Evolutionary conservation across 805 yeast genomes (phyloP).

Genomic region (Pichia ethanolica): DNA sequence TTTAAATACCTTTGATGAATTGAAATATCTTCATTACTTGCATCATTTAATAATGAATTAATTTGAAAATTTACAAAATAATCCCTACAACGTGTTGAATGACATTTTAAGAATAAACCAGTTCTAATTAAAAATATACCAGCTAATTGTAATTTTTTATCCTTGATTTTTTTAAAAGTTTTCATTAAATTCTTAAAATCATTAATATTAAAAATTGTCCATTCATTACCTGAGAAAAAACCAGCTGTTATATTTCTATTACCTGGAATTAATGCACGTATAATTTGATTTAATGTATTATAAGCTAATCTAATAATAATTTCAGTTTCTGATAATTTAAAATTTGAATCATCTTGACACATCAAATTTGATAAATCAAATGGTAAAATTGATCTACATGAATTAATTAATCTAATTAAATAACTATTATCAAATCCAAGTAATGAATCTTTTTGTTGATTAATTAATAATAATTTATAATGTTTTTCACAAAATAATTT

Average conservation of each 20-base stretch:
- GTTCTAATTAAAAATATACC: conserved; percentile 7
- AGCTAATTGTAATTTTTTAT: not conserved
- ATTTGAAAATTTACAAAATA: not conserved
- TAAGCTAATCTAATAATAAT: too few relatives aligned
- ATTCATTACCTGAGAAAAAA: too few relatives aligned
- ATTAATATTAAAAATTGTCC: too few relatives aligned
- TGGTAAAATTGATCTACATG: conserved; percentile 6
- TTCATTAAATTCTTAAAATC: not conserved
- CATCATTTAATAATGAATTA: not conserved
- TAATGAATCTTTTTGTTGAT: not conserved
- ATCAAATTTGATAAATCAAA: not conserved
- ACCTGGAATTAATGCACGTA: too few relatives aligned
- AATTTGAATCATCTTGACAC: too few relatives aligned
- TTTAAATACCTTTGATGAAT: not conserved
- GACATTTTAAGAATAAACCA: conserved; percentile 2
- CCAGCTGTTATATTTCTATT: too few relatives aligned
- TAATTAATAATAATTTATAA: not conserved
- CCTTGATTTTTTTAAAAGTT: not conserved
- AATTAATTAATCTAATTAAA: conserved; percentile 8
- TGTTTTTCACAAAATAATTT: conserved; percentile 4
- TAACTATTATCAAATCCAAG: conserved; percentile 9
- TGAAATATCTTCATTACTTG: not conserved
- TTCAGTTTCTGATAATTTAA: too few relatives aligned
- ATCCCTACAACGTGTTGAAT: not conserved
- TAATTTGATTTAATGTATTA: too few relatives aligned